Conservation (phyloP, 2,329 filamentous ascomycete genomes). For the Cladobotryum protrusum region DNA sequence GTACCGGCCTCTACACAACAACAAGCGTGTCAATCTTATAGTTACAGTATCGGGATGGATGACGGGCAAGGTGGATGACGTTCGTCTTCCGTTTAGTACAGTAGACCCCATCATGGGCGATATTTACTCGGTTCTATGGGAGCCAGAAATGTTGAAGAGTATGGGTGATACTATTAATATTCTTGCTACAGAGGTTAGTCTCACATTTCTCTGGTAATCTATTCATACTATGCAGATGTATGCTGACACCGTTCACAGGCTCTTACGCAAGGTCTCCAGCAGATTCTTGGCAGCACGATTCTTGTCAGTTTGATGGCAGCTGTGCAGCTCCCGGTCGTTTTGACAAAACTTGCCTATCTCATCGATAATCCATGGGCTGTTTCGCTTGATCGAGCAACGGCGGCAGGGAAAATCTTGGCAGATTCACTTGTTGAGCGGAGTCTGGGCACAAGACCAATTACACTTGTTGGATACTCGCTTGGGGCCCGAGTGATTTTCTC, state of each 20-base stretch:
- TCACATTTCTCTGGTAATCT: neutral
- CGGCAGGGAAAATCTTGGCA: constrained; percentile 84
- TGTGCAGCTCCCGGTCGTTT: constrained; percentile 80
- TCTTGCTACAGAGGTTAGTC: constrained; percentile 82
- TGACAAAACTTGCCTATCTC: constrained; percentile 90
- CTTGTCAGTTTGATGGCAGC: constrained; percentile 87
- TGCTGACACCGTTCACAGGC: constrained; percentile 47
- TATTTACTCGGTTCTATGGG: constrained; percentile 94
- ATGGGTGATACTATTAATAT: constrained; percentile 99
- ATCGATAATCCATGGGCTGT: constrained; percentile 99
- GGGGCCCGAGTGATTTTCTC: constrained; percentile 90
- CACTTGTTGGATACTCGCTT: constrained; percentile 89
- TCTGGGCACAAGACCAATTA: constrained; percentile 83
- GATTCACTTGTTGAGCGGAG: constrained; percentile 91
- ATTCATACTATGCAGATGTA: no score
- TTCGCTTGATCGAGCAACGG: constrained; percentile 83
- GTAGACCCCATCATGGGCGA: constrained; percentile 98
- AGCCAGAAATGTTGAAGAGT: constrained; percentile 94
- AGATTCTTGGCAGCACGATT: constrained; percentile 86
- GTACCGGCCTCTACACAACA: constrained; percentile 93
- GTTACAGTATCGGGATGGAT: constrained; percentile 97
- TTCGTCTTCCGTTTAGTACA: constrained; percentile 90
- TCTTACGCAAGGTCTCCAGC: constrained; percentile 91
- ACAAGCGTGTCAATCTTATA: constrained; percentile 93
- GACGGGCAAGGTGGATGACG: constrained; percentile 95